A percentile compares a stretch with the other conserved stretches of the same genome.
Conservation (phyloP, 2,329 filamentous ascomycete species). For the Nothophaeocryptopus gaeumannii region DNA sequence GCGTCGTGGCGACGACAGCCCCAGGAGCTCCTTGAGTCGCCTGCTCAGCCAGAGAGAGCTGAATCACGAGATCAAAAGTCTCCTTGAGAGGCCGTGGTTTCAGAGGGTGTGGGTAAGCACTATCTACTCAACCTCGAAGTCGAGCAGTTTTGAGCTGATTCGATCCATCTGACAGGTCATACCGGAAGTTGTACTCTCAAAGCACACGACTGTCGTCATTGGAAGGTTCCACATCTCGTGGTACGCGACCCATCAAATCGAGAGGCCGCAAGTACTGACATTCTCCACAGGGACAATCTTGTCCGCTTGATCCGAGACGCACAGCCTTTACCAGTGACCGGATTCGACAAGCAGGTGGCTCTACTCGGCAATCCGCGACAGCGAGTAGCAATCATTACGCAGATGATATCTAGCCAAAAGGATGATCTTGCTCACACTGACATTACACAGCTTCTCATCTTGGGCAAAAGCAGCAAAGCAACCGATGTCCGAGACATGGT, state of each 20-base stretch:
- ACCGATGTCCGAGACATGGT: constrained; percentile 32
- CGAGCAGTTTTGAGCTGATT: too few species aligned
- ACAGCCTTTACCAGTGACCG: constrained; percentile 11
- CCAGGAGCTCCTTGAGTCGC: constrained; percentile 17
- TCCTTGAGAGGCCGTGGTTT: constrained; percentile 32
- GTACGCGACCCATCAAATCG: constrained; percentile 1
- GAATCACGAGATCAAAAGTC: constrained; percentile 28
- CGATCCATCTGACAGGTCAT: constrained; percentile 7
- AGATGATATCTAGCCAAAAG: constrained; percentile 31
- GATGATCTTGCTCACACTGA: constrained; percentile 28
- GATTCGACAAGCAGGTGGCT: constrained; percentile 29
- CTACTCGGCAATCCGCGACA: constrained; percentile 32
- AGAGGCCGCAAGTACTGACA: too few species aligned
- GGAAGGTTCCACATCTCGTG: constrained; percentile 22
- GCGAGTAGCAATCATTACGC: constrained; percentile 32
- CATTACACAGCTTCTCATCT: constrained; percentile 32
- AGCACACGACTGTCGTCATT: constrained; percentile 23
- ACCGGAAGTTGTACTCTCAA: constrained; percentile 26
- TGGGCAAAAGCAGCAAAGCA: constrained; percentile 31
- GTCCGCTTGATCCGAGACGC: constrained; percentile 29
- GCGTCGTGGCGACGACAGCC: constrained; percentile 19
- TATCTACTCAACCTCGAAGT: too few species aligned
- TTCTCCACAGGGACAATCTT: constrained; percentile 22
- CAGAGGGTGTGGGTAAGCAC: constrained; percentile 25
- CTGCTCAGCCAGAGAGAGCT: constrained; percentile 26